Evolutionary conservation across 2,329 filamentous ascomycete species (phyloP), one percentile per base, ranked within the genome.

Genomic region (Tolypocladium tundrense): DNA sequence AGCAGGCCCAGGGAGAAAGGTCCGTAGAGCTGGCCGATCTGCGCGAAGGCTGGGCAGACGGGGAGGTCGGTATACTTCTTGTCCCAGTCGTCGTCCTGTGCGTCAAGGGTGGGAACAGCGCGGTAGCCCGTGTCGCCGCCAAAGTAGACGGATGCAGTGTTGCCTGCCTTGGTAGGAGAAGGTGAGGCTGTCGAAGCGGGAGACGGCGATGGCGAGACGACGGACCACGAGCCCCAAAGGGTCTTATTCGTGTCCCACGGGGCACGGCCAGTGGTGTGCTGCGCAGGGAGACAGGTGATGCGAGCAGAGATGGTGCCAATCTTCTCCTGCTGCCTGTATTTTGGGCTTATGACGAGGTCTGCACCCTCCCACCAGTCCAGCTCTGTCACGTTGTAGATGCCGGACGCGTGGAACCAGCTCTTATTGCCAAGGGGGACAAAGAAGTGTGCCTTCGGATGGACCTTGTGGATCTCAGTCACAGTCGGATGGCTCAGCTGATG

Each of bases 341-440:
- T 5, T 0, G 27, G 19, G 37, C 55, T 56, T 41, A 94, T 70
- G 0, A 75, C 82, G 16, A 94, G 69, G 53, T 91, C 84, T 3
- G 83, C 78, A 60, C 87, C 84, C 62, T 93, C 85, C 91, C 91
- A 95, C 91, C 91, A 96, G 72, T 96, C 91, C 68, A 95, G 69
- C 72, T 96, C 91, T 0, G 88, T 92, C 31, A 91, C 85, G 54
- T 88, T 87, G 1, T 79, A 60, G 55, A 94, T 82, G 1, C 88
- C 88, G 27, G 77, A 79, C 2, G 77, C 72, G 37, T 75, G 74
- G 69, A 95, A 94, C 90, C 90, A 95, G 55, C 79, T 74, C 70
- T 87, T 88, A 60, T 92, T 84, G 2, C 89, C 88, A 2, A 94
- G 70, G 0, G 88, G 88, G 14, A 88, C 90, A 61, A 94, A 91